phyloP scores from a whole-genome alignment of 306 rosid species.

The Styphnolobium japonicum region DNA sequence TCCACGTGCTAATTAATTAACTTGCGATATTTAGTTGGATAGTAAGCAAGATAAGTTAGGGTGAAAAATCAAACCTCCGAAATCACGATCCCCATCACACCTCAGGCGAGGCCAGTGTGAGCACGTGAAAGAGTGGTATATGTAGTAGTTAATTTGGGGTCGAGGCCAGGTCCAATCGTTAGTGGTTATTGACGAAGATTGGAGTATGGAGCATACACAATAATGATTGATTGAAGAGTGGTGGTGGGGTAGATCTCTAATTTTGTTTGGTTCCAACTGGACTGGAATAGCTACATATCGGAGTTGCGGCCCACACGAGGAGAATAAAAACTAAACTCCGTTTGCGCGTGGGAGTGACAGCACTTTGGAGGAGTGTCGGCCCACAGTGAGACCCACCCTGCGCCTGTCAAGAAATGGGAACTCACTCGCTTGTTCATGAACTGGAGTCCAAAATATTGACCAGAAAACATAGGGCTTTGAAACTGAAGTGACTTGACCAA shows the following conservation, averaged over 20 bases:
- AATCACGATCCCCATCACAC: no score
- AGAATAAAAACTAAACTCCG: not conserved
- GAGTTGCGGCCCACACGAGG: not conserved
- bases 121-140: no score
- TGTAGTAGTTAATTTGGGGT: not conserved
- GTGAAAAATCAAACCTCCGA: no score
- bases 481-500: constrained; percentile 10
- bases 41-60: no score
- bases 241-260: not conserved
- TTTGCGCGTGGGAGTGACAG: constrained; percentile 28
- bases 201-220: not conserved
- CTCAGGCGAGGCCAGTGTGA: no score
- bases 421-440: not conserved
- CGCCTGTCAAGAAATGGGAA: constrained; percentile 7
- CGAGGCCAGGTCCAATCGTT: not conserved
- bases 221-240: not conserved
- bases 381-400: constrained; percentile 32
- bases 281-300: not conserved
- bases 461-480: not conserved
- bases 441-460: not conserved
- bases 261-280: not conserved
- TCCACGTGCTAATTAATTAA: not conserved
- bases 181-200: not conserved
- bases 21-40: not conserved
- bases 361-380: not conserved